Percentiles rank a stretch among this genome's conserved stretches.
These are phyloP conservation scores for Apodospora peruviana DNA, from an alignment of 495 filamentous ascomycete genomes.

Conservation along the genomic window DNA sequence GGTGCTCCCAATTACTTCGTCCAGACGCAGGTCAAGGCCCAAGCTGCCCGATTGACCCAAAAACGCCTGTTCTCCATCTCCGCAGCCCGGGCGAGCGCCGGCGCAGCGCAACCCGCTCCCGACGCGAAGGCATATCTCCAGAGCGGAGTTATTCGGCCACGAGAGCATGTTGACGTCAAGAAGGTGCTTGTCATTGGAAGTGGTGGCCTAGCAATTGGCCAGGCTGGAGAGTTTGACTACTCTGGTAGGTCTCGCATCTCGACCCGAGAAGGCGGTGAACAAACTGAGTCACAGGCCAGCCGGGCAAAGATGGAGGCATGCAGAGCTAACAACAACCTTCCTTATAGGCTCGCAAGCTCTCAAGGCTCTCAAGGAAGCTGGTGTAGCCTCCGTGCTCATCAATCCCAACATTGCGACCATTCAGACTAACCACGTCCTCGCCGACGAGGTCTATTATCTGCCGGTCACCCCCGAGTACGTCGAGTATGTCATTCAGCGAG, in stretches of 20 bases:
- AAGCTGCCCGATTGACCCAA: conserved; percentile 22
- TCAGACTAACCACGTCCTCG: conserved; percentile 91
- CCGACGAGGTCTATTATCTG: conserved; percentile 98
- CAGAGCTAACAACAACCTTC: conserved; percentile 15
- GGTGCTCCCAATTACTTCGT: conserved; percentile 23
- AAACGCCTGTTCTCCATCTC: conserved; percentile 37
- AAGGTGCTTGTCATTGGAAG: conserved; percentile 97
- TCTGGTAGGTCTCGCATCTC: conserved; percentile 58
- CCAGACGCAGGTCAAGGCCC: conserved; percentile 24
- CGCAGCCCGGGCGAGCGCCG: conserved; percentile 24
- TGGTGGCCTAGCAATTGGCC: conserved; percentile 95
- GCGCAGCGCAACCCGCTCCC: conserved; percentile 57
- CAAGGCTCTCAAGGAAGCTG: conserved; percentile 95
- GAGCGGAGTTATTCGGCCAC: conserved; percentile 74
- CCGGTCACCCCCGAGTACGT: conserved; percentile 96
- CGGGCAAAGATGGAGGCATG: not conserved
- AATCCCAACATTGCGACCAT: conserved; percentile 99
- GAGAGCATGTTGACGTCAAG: conserved; percentile 81
- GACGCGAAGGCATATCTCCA: conserved; percentile 82
- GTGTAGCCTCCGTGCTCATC: conserved; percentile 90
- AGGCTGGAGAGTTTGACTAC: conserved; percentile 98
- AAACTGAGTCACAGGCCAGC: conserved; percentile 25
- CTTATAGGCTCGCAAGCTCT: conserved; percentile 82
- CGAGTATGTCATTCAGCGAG: conserved; percentile 90
- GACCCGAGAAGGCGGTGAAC: conserved; percentile 13